Conservation (phyloP, 306 rosid genomes). For the Sicyos baderoa region DNA sequence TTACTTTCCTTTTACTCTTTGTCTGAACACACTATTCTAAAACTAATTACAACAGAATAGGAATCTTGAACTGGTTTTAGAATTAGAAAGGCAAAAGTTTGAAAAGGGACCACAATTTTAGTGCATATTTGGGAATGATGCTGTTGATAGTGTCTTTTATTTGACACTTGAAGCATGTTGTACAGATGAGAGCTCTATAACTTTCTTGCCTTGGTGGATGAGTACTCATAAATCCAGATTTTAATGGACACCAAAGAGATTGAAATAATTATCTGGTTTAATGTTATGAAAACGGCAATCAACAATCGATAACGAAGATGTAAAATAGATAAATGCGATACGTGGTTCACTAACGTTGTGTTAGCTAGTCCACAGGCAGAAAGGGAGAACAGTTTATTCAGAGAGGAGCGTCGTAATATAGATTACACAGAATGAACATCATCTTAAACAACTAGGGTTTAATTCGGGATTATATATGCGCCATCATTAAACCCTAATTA, state of each 20-base stretch:
- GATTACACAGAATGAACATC: too few relatives aligned
- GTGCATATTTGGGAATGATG: background rate
- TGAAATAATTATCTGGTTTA: background rate
- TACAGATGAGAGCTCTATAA: slow-evolving; percentile 4
- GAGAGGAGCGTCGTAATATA: too few relatives aligned
- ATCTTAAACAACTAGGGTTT: too few relatives aligned
- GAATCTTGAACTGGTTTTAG: slow-evolving; percentile 5
- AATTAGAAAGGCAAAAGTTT: background rate
- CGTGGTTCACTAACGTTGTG: too few relatives aligned
- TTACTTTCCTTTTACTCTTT: too few relatives aligned
- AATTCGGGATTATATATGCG: too few relatives aligned
- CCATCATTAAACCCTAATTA: too few relatives aligned
- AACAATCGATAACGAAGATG: too few relatives aligned
- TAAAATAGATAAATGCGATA: too few relatives aligned
- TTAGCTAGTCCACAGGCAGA: too few relatives aligned
- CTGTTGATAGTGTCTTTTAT: background rate
- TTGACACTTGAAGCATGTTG: background rate
- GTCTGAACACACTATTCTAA: background rate
- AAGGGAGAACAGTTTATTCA: too few relatives aligned
- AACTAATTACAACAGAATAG: background rate
- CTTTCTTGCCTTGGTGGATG: slow-evolving; percentile 4
- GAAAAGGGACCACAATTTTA: background rate
- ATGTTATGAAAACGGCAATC: too few relatives aligned
- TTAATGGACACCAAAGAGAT: slow-evolving; percentile 7
- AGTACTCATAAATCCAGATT: background rate